Conservation (phyloP, 2,329 filamentous ascomycete species). For the Colletotrichum kahawae region DNA sequence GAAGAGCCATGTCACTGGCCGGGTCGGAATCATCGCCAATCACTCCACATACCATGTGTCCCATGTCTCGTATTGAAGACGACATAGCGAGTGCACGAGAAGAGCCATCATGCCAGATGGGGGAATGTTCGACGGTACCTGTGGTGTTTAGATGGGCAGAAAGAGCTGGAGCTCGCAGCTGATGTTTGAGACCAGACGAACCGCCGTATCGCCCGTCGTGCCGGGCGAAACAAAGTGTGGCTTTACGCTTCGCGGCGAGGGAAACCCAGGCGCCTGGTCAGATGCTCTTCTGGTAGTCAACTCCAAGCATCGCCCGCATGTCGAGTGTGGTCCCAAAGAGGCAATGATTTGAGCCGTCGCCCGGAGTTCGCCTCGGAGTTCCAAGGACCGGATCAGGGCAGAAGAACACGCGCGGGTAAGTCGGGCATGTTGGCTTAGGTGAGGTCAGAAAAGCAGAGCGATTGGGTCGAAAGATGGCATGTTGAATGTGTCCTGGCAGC, state of each 20-base stretch:
- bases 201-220: neutral
- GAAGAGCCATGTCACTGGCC: neutral
- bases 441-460: neutral
- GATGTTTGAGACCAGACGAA: neutral
- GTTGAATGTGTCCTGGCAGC: neutral
- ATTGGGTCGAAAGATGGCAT: neutral
- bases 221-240: neutral
- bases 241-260: neutral
- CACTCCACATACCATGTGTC: neutral
- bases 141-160: neutral
- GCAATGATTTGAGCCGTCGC: neutral
- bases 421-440: neutral
- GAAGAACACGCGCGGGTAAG: neutral
- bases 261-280: neutral
- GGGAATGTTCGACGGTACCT: neutral
- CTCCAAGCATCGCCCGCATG: neutral
- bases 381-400: neutral
- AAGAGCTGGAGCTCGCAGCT: neutral
- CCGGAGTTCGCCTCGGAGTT: slow-evolving; percentile 12
- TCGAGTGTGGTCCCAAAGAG: neutral
- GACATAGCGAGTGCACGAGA: neutral
- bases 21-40: neutral
- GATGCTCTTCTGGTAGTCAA: neutral
- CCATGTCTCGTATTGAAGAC: neutral
- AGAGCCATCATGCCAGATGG: neutral